Evolutionary conservation across 1,139 yeast genomes (phyloP).

Genomic region (Candida tunisiensis): DNA sequence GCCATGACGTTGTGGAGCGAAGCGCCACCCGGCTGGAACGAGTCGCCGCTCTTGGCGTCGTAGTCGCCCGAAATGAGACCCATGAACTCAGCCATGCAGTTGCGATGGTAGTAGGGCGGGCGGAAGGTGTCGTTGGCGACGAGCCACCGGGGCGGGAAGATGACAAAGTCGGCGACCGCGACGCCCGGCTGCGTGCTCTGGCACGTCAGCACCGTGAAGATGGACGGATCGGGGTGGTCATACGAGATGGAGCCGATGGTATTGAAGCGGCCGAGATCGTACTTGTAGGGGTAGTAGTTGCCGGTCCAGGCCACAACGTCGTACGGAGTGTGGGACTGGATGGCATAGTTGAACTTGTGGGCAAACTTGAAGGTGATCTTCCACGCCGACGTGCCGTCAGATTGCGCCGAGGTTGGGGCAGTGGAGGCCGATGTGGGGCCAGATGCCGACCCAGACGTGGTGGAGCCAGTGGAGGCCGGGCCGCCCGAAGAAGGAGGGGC

Average conservation of each 20-base stretch:
- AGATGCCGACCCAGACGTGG: no score
- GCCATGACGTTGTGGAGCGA: slow-evolving; percentile 16
- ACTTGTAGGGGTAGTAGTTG: slow-evolving; percentile 15
- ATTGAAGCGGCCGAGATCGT: slow-evolving; percentile 13
- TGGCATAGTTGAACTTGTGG: slow-evolving; percentile 9
- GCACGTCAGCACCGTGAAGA: slow-evolving; percentile 14
- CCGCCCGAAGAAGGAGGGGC: no score
- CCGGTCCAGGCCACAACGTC: slow-evolving; percentile 19
- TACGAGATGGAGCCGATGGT: slow-evolving; percentile 14
- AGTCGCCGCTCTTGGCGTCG: slow-evolving; percentile 14
- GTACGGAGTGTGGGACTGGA: slow-evolving; percentile 13
- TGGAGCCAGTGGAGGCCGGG: no score
- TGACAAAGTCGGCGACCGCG: slow-evolving; percentile 16
- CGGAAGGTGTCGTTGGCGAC: slow-evolving; percentile 16
- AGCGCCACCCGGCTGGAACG: slow-evolving; percentile 17
- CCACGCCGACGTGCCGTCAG: no score
- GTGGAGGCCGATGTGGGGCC: no score
- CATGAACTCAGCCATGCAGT: slow-evolving; percentile 17
- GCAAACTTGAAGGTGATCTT: slow-evolving; percentile 10
- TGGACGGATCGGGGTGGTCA: slow-evolving; percentile 16
- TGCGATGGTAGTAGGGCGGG: slow-evolving; percentile 17
- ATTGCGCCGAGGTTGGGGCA: no score
- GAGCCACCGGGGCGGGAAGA: slow-evolving; percentile 17
- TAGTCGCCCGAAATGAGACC: slow-evolving; percentile 15
- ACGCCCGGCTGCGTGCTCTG: slow-evolving; percentile 13